Percentiles rank a stretch among this genome's conserved stretches.
phyloP scores from a whole-genome alignment of 2,329 filamentous ascomycete genomes.

The Allantophomopsis cytisporea region DNA sequence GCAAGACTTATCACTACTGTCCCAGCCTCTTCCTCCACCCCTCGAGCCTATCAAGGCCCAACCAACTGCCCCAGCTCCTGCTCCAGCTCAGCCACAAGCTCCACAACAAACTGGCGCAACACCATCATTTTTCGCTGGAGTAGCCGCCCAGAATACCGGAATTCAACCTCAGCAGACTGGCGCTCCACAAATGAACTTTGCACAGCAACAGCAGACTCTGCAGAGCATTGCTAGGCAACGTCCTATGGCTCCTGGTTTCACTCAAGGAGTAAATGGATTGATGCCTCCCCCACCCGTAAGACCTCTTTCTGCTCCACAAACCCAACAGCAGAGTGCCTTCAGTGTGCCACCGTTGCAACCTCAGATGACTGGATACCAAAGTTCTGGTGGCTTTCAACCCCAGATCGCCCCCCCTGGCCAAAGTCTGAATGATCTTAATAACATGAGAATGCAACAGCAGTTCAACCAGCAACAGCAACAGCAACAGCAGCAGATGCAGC shows the following conservation, averaged over 20 bases:
- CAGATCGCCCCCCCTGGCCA: conserved; percentile 62
- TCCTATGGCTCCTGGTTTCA: conserved; percentile 53
- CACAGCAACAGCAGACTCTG: conserved; percentile 19
- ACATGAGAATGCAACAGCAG: conserved; percentile 51
- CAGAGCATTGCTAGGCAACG: conserved; percentile 47
- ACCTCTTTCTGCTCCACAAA: conserved; percentile 77
- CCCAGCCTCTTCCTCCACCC: conserved; percentile 30
- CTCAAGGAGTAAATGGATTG: conserved; percentile 46
- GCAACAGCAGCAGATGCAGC: conserved; percentile 37
- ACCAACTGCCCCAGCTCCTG: conserved; percentile 18
- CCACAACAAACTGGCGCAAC: conserved; percentile 38
- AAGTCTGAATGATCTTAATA: conserved; percentile 60
- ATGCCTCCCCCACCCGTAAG: conserved; percentile 64
- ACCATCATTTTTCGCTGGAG: conserved; percentile 41
- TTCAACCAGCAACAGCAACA: conserved; percentile 29
- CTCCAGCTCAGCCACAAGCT: conserved; percentile 22
- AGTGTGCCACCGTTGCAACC: conserved; percentile 63
- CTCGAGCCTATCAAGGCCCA: conserved; percentile 36
- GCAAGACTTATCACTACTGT: conserved; percentile 46
- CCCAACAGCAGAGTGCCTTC: conserved; percentile 62
- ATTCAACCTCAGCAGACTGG: conserved; percentile 25
- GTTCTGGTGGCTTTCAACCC: conserved; percentile 31
- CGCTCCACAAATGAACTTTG: conserved; percentile 23
- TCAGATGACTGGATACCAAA: conserved; percentile 60
- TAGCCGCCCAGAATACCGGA: conserved; percentile 33